These are phyloP conservation scores for Paspalum notatum DNA, from an alignment of 176 grass and related monocot species.

Conservation along the genomic window DNA sequence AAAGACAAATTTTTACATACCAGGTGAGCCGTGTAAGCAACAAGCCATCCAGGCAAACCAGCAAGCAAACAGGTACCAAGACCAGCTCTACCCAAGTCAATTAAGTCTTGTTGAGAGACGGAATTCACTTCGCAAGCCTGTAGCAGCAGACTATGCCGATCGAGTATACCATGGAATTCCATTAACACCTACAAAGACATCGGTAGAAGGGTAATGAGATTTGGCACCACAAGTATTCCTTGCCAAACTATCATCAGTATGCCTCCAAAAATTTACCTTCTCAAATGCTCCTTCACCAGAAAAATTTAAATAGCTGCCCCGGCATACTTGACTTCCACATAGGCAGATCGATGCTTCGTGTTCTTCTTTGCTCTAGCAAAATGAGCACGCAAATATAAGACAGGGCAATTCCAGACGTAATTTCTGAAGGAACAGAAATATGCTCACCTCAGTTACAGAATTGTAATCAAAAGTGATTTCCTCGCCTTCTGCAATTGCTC, in stretches of 20 bases:
- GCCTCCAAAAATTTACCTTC: conserved; percentile 67
- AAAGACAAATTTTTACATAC: conserved; percentile 49
- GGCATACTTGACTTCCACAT: conserved; percentile 97
- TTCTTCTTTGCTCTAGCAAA: conserved; percentile 95
- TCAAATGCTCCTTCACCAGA: conserved; percentile 94
- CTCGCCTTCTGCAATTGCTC: conserved; percentile 93
- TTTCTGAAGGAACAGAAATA: conserved; percentile 39
- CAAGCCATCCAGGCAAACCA: conserved; percentile 93
- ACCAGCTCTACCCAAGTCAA: conserved; percentile 95
- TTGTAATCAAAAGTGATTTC: conserved; percentile 99
- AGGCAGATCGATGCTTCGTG: conserved; percentile 94
- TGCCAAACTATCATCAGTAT: conserved; percentile 31
- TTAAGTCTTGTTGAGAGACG: conserved; percentile 90
- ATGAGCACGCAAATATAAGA: conserved; percentile 41
- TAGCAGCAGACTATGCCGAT: conserved; percentile 85
- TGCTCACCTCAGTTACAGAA: conserved; percentile 94
- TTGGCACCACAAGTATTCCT: neutral
- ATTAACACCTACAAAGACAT: conserved; percentile 66
- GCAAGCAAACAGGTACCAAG: conserved; percentile 96
- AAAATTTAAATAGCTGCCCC: conserved; percentile 98
- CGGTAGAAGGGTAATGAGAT: conserved; percentile 32
- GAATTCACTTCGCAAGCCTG: conserved; percentile 89
- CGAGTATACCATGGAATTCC: conserved; percentile 88
- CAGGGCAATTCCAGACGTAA: conserved; percentile 31
- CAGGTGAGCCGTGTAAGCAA: conserved; percentile 90